Percentiles rank a stretch among this genome's conserved stretches.
Evolutionary conservation across 371 early-diverging fungal species (phyloP).

Genomic region (Mucor sp.): DNA sequence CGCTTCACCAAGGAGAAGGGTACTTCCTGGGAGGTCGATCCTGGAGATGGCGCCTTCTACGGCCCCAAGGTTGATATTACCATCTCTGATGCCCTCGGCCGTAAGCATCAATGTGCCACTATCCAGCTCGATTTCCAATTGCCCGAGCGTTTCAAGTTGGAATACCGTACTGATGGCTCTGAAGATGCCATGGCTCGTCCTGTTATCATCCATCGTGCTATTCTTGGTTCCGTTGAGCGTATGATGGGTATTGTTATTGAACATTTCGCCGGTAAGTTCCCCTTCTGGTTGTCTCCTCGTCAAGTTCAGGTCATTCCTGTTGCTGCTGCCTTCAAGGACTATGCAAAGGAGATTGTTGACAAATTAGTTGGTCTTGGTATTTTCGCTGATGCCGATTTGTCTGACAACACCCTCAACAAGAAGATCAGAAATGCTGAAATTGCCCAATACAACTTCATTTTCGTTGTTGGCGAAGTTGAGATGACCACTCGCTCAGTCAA

Average conservation of each 20-base stretch:
- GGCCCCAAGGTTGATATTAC: slow-evolving; percentile 99
- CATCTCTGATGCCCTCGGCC: slow-evolving; percentile 92
- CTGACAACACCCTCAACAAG: slow-evolving; percentile 92
- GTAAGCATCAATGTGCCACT: slow-evolving; percentile 98
- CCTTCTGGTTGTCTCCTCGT: slow-evolving; percentile 98
- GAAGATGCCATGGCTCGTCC: slow-evolving; percentile 75
- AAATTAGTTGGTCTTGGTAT: slow-evolving; percentile 75
- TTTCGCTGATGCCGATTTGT: slow-evolving; percentile 86
- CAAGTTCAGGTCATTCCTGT: slow-evolving; percentile 94
- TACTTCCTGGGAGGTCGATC: slow-evolving; percentile 86
- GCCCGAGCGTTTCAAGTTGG: slow-evolving; percentile 91
- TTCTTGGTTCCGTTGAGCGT: slow-evolving; percentile 98
- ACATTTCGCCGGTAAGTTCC: slow-evolving; percentile 96
- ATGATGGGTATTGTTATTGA: slow-evolving; percentile 98
- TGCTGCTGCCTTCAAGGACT: slow-evolving; percentile 62
- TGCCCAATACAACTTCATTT: slow-evolving; percentile 89
- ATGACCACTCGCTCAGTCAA: slow-evolving; percentile 84
- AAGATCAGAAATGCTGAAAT: slow-evolving; percentile 88
- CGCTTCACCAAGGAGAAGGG: slow-evolving; percentile 62
- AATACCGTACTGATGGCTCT: slow-evolving; percentile 74
- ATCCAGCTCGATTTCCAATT: slow-evolving; percentile 99
- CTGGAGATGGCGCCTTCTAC: slow-evolving; percentile 99
- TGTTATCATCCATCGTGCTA: slow-evolving; percentile 99
- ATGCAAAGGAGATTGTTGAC: slow-evolving; percentile 61
- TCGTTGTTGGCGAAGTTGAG: slow-evolving; percentile 96